These are phyloP conservation scores for Cryptosporidium andersoni DNA, from an alignment of 169 alveolate species.

Conservation along the genomic window DNA sequence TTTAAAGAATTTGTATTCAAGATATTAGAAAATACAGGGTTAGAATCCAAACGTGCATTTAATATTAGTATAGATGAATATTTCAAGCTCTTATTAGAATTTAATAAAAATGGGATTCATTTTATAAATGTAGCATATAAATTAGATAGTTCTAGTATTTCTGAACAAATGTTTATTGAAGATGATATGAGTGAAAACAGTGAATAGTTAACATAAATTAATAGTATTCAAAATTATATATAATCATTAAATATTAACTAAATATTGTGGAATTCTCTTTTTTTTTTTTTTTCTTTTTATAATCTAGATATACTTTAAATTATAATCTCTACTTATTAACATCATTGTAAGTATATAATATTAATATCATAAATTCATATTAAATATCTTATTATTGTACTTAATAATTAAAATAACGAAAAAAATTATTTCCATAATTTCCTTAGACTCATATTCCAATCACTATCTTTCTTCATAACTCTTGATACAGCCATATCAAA, in stretches of 20 bases:
- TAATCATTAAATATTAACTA: background rate
- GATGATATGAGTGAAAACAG: background rate
- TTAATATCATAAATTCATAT: background rate
- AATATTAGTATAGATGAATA: constrained; percentile 87
- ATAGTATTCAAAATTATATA: background rate
- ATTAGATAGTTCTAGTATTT: background rate
- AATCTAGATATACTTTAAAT: background rate
- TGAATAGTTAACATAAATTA: background rate
- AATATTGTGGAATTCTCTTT: background rate
- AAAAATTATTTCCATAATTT: constrained; percentile 86
- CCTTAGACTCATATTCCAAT: constrained; percentile 88
- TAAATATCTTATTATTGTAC: background rate
- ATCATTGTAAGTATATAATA: background rate
- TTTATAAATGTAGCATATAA: constrained; percentile 70
- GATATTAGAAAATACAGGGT: constrained; percentile 78
- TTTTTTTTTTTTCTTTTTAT: background rate
- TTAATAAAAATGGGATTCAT: constrained; percentile 88
- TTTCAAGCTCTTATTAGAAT: constrained; percentile 84
- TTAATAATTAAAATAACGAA: background rate
- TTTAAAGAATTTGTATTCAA: constrained; percentile 72
- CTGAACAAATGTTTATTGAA: constrained; percentile 11
- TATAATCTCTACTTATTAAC: background rate
- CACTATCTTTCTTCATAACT: constrained; percentile 93
- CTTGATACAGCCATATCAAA: constrained; percentile 95
- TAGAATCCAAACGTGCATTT: constrained; percentile 83